Evolutionary conservation across 306 rosid genomes (phyloP).

Genomic region (Lablab purpureus): DNA sequence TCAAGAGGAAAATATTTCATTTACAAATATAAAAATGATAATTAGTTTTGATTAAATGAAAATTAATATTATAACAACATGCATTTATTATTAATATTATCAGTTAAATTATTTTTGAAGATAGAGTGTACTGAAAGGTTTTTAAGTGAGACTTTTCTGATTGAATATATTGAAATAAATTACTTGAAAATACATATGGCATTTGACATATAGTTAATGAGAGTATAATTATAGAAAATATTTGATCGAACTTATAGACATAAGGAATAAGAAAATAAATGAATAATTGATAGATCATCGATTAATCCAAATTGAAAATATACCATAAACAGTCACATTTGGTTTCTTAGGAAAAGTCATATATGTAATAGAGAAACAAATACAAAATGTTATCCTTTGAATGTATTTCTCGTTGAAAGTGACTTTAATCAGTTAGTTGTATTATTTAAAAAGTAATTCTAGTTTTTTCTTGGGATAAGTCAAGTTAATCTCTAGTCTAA

Average conservation of each 20-base stretch:
- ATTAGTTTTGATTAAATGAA: neutral
- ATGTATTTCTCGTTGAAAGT: no score
- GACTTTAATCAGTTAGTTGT: no score
- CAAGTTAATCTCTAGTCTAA: neutral
- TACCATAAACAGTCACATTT: no score
- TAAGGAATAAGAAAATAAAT: neutral
- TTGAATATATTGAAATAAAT: neutral
- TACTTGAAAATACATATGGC: neutral
- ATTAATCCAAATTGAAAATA: neutral
- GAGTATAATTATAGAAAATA: neutral
- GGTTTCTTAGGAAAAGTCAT: no score
- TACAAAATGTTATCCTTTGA: no score
- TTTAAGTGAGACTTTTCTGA: neutral
- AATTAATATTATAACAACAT: neutral
- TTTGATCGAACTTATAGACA: neutral
- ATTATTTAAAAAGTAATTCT: no score
- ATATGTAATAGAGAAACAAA: no score
- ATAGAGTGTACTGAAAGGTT: neutral
- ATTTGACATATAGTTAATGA: neutral
- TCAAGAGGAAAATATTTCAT: neutral
- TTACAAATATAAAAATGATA: neutral
- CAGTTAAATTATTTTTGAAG: no score
- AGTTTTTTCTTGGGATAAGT: no score
- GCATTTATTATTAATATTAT: no score
- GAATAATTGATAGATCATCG: neutral